A percentile compares a stretch with the other conserved stretches of the same genome.
Evolutionary conservation across 2,329 filamentous ascomycete genomes (phyloP).

Genomic region (Dothideomycetes sp.): DNA sequence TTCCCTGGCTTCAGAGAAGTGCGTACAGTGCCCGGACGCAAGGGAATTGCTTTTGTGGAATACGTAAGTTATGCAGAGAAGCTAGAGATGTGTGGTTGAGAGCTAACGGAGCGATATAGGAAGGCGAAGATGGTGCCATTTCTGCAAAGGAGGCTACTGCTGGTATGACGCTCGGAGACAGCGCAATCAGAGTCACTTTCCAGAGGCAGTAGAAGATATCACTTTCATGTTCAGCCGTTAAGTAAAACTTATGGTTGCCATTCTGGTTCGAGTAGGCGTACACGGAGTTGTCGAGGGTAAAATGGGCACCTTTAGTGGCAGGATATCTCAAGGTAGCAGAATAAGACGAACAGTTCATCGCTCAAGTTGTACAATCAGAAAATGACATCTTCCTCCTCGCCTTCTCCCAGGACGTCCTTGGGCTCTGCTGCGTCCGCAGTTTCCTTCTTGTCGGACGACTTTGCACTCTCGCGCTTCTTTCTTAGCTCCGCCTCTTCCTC

Average conservation of each 20-base stretch:
- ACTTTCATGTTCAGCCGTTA: background rate
- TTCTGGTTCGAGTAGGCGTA: too few relatives aligned
- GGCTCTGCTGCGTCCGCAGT: constrained; percentile 11
- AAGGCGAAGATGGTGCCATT: constrained; percentile 79
- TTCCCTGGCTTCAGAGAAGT: constrained; percentile 95
- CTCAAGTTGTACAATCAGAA: constrained; percentile 12
- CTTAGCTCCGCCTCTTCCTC: constrained; percentile 23
- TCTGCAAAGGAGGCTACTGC: constrained; percentile 88
- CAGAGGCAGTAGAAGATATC: constrained; percentile 58
- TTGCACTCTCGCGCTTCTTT: constrained; percentile 12
- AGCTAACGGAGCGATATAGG: constrained; percentile 20
- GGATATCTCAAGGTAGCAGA: constrained; percentile 9
- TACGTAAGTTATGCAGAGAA: constrained; percentile 49
- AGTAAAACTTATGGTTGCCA: too few relatives aligned
- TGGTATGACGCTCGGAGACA: constrained; percentile 68
- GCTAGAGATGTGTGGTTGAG: too few relatives aligned
- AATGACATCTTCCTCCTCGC: constrained; percentile 22
- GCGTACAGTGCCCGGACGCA: constrained; percentile 72
- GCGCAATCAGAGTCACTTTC: constrained; percentile 89
- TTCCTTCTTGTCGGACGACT: constrained; percentile 10
- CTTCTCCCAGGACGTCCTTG: constrained; percentile 24
- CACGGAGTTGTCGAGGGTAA: too few relatives aligned
- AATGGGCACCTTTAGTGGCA: background rate
- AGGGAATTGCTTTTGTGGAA: constrained; percentile 90
- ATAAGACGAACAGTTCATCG: background rate